Evolutionary conservation across 768 basidiomycete species (phyloP), one percentile per base, ranked within the genome.

Genomic region (Sarcomyxa edulis): DNA sequence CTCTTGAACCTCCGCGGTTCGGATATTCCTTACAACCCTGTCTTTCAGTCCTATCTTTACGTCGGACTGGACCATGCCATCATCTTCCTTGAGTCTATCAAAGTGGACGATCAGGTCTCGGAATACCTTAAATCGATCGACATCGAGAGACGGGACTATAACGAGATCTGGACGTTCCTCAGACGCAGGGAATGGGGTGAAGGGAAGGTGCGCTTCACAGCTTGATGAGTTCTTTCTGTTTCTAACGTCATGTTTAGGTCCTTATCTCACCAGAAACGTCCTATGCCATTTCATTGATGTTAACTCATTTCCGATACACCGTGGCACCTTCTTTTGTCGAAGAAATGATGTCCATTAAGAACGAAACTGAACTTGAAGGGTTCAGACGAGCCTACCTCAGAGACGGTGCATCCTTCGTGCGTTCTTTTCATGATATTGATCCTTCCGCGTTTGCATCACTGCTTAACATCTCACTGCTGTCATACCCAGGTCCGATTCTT

Each of bases 21-120:
- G 3, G 94, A 97, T 51, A 82, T 97, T 32, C 89, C 90, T 0
- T 89, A 80, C 68, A 93, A 90, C 54, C 95, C 95, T 0, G 74
- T 98, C 7, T 95, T 96, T 65, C 86, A 85, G 36, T 76, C 86
- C 0, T 98, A 95, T 54, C 61, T 94, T 14, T 87, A 82, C 50
- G 69, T 97, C 27, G 72, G 80, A 3, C 54, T 75, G 7, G 66
- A 80, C 9, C 58, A 56, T n/a, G 68, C 75, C 5, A 65, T 80
- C n/a, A 61, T 95, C 7, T 95, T 95, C 66, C 64, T 93, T 26
- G 90, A 94, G 46, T 48, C 62, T 27, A 58, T 58, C 38, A 88
- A 95, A 52, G 62, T 87, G 12, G 66, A 71, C 7, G 61, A 69
- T 0, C 74, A 83, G 2, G 76, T 83, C 1, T 53, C 63, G 35